phyloP scores from a whole-genome alignment of 106 monocot species.

The Phalaenopsis equestris region DNA sequence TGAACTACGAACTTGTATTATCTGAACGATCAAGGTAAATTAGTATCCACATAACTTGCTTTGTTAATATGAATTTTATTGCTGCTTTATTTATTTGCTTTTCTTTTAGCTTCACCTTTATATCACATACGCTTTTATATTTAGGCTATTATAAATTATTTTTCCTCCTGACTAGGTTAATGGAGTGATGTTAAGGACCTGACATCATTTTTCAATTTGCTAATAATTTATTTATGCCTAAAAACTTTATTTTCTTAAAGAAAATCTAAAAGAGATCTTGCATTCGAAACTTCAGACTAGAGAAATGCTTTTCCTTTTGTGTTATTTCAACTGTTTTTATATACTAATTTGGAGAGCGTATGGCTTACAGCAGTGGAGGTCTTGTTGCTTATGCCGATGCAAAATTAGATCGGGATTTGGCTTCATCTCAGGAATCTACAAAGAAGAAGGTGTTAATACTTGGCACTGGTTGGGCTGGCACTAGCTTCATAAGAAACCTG shows the following conservation, averaged over 20 bases:
- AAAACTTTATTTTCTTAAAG: background rate
- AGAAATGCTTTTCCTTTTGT: background rate
- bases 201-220: background rate
- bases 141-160: background rate
- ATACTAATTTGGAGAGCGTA: background rate
- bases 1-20: too few relatives aligned
- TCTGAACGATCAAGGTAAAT: too few relatives aligned
- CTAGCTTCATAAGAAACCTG: conserved; percentile 55
- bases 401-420: conserved; percentile 18
- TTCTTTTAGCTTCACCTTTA: too few relatives aligned
- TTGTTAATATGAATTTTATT: background rate
- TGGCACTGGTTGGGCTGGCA: conserved; percentile 82
- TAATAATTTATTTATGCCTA: background rate
- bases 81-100: background rate
- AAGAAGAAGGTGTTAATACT: conserved; percentile 73
- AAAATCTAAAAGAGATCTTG: background rate
- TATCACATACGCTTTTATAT: background rate
- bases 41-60: background rate
- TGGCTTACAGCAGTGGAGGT: conserved; percentile 45
- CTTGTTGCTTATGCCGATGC: conserved; percentile 72
- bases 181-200: background rate
- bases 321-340: background rate
- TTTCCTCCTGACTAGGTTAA: background rate
- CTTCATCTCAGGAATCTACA: conserved; percentile 16
- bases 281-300: background rate